Evolutionary conservation across 2,329 filamentous ascomycete species (phyloP).

Genomic region (Venturia carpophila): DNA sequence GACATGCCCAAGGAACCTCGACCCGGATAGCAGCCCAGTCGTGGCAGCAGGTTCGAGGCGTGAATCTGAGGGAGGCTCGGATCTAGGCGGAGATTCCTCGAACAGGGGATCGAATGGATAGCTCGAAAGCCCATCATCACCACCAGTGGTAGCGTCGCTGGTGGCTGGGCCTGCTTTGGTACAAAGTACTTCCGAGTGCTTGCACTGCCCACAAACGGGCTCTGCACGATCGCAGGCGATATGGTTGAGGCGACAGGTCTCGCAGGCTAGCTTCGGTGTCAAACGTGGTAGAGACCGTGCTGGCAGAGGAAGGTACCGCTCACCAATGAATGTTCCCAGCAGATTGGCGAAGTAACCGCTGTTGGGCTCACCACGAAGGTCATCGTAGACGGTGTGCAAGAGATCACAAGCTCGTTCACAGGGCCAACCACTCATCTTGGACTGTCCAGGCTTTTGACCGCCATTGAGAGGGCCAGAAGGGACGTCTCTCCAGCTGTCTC

Average conservation of each 20-base stretch:
- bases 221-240: slow-evolving; percentile 3
- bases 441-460: neutral
- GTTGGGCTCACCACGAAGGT: neutral
- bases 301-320: neutral
- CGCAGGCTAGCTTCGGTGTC: neutral
- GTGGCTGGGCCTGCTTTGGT: neutral
- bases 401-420: slow-evolving; percentile 8
- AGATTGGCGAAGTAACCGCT: slow-evolving; percentile 2
- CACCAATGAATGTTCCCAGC: neutral
- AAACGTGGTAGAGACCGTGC: no score
- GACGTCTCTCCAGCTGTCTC: neutral
- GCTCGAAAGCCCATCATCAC: neutral
- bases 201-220: neutral
- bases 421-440: neutral
- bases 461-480: neutral
- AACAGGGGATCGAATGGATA: neutral
- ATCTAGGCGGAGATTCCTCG: neutral
- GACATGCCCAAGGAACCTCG: neutral
- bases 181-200: neutral
- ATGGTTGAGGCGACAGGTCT: slow-evolving; percentile 4
- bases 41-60: neutral
- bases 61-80: neutral
- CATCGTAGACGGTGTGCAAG: neutral
- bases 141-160: neutral
- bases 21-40: neutral